These are phyloP conservation scores for Leishmania tropica DNA, from an alignment of 208 protist species.

Conservation along the genomic window DNA sequence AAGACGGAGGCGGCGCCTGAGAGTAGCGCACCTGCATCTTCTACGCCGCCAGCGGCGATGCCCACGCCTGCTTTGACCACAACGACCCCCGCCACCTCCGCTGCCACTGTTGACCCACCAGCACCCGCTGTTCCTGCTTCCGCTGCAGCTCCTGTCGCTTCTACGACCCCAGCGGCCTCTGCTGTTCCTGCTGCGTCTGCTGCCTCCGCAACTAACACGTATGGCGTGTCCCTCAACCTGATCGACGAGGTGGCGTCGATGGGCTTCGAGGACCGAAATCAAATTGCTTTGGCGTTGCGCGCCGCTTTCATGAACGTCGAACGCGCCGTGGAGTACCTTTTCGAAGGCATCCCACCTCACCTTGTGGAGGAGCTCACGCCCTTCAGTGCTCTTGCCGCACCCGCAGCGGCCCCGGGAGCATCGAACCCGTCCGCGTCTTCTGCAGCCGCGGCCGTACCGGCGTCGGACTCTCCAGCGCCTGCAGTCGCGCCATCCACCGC, in stretches of 20 bases:
- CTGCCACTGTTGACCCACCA: not conserved
- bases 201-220: conserved; percentile 11
- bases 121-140: not conserved
- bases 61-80: not conserved
- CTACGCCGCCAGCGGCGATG: not conserved
- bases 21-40: conserved; percentile 10
- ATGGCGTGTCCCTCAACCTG: conserved; percentile 50
- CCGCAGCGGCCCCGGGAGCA: conserved; percentile 12
- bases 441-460: not conserved
- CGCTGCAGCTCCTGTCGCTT: not conserved
- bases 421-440: conserved; percentile 7
- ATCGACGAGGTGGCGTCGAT: conserved; percentile 84
- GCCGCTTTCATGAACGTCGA: conserved; percentile 89
- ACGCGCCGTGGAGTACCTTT: conserved; percentile 89
- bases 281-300: conserved; percentile 75
- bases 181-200: conserved; percentile 13
- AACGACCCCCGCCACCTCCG: not conserved
- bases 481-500: not conserved
- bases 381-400: not conserved
- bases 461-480: not conserved
- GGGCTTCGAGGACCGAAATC: conserved; percentile 84
- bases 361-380: conserved; percentile 41
- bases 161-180: conserved; percentile 6
- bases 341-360: conserved; percentile 70
- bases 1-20: conserved; percentile 6